A percentile compares a stretch with the other conserved stretches of the same genome.
Conservation (phyloP, 257 asterid species). For the Lithospermum erythrorhizon region DNA sequence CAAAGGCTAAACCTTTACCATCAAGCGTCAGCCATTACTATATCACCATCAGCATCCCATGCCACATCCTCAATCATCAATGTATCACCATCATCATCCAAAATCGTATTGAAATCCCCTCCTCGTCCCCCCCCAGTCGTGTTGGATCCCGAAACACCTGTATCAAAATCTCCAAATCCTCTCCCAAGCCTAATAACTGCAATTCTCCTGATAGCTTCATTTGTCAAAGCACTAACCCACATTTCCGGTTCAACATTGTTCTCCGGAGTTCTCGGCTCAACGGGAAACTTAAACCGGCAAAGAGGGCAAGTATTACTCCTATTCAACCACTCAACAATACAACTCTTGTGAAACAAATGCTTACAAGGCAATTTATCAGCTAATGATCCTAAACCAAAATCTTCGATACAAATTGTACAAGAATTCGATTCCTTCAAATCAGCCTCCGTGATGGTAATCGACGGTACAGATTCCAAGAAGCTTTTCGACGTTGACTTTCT, state of each 20-base stretch:
- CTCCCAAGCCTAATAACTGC: no score
- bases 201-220: no score
- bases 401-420: slow-evolving; percentile 53
- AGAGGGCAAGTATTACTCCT: slow-evolving; percentile 47
- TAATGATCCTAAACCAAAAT: slow-evolving; percentile 17
- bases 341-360: slow-evolving; percentile 39
- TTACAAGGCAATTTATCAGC: slow-evolving; percentile 36
- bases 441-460: slow-evolving; percentile 16
- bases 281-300: slow-evolving; percentile 38
- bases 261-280: slow-evolving; percentile 7
- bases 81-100: slow-evolving; percentile 4
- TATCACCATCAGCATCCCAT: slow-evolving; percentile 50
- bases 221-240: no score
- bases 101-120: no score
- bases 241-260: background rate
- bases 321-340: slow-evolving; percentile 42
- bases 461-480: slow-evolving; percentile 24
- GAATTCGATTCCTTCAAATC: slow-evolving; percentile 14
- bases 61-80: slow-evolving; percentile 2
- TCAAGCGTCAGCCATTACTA: slow-evolving; percentile 41
- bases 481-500: slow-evolving; percentile 12
- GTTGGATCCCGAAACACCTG: background rate
- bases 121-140: no score
- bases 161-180: background rate
- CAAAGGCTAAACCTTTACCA: background rate